Evolutionary conservation across 768 basidiomycete genomes (phyloP).

Genomic region (Cantharellus anzutake): DNA sequence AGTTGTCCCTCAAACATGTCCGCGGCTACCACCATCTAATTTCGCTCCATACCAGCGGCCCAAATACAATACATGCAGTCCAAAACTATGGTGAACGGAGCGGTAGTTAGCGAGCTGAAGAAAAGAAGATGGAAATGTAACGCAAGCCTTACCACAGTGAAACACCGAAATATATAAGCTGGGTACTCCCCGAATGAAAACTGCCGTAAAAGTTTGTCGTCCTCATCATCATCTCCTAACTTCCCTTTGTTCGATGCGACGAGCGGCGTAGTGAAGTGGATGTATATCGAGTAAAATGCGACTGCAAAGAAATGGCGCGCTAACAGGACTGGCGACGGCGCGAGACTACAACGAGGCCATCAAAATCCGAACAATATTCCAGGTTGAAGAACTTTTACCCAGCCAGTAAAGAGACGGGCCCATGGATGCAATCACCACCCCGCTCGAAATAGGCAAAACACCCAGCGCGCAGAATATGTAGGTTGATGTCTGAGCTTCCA

Average conservation of each 20-base stretch:
- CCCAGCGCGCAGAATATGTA: constrained; percentile 23
- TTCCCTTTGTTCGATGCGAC: background rate
- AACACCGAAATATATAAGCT: constrained; percentile 33
- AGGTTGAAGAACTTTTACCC: constrained; percentile 28
- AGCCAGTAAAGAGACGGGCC: constrained; percentile 77
- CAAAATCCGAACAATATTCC: background rate
- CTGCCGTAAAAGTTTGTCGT: constrained; percentile 15
- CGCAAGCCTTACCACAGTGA: constrained; percentile 43
- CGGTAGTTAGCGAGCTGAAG: constrained; percentile 3
- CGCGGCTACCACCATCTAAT: constrained; percentile 42
- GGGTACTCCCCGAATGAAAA: constrained; percentile 44
- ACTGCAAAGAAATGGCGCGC: constrained; percentile 89
- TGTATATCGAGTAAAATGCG: constrained; percentile 86
- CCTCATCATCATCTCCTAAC: constrained; percentile 17
- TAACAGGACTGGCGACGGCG: constrained; percentile 61
- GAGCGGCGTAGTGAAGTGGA: constrained; percentile 40
- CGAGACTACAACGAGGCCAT: constrained; percentile 30
- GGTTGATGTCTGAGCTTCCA: constrained; percentile 4
- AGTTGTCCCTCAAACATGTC: too few species aligned
- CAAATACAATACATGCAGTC: constrained; percentile 78
- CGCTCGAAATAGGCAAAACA: constrained; percentile 97
- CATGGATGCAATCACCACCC: constrained; percentile 75
- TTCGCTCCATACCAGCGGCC: constrained; percentile 79
- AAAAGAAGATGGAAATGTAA: constrained; percentile 2
- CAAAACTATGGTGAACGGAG: constrained; percentile 40